Base-by-base conservation (phyloP, 495 filamentous ascomycete species). In the Cairneyella variabilis region DNA sequence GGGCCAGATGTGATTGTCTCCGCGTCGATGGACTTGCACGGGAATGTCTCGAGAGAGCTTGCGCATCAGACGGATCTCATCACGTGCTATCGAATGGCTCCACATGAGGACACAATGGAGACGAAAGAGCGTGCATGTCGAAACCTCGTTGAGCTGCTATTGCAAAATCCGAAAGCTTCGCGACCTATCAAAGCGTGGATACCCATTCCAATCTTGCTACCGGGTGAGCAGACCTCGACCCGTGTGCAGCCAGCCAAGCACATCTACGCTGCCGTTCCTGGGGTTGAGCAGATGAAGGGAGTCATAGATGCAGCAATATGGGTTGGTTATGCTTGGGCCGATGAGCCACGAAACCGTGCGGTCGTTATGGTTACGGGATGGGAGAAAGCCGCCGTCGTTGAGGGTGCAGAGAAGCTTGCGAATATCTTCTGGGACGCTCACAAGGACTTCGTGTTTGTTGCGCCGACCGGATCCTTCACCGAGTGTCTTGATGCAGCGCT, bases 241-340 rank as follows among this genome's bases (percentile, higher is more conserved):
- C 71, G 79, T 5, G 63, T 73, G 20, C 74, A 83, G 56, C 79
- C 79, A 12, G 77, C 76, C 2, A 73, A 75, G 50, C 67, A 73
- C 40, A 74, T 83, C 0, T 83, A 83, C 48, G 70, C 62, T 10
- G 69, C 73, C 0, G 65, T 83, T 3, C 71, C 76, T 6, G 59
- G 56, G 8, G 69, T 79, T 6, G 76, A 76, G 54, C 61, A 64
- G 1, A 47, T 49, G 8, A 55, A 66, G 0, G 73, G 68, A 2
- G 63, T 81, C 1, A 59, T 81, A 14, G 79, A 83, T 62, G 79
- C 76, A 1, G 75, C 75, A 0, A 73, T 83, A 12, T 83, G 78
- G 79, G 76, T 83, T 10, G 79, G 79, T 1, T 83, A 83, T 60
- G 72, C 77, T 3, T 83, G 78, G 78, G 79, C 79, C 4, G 79